Evolutionary conservation across 306 rosid species (phyloP).

Genomic region (Purshia tridentata): DNA sequence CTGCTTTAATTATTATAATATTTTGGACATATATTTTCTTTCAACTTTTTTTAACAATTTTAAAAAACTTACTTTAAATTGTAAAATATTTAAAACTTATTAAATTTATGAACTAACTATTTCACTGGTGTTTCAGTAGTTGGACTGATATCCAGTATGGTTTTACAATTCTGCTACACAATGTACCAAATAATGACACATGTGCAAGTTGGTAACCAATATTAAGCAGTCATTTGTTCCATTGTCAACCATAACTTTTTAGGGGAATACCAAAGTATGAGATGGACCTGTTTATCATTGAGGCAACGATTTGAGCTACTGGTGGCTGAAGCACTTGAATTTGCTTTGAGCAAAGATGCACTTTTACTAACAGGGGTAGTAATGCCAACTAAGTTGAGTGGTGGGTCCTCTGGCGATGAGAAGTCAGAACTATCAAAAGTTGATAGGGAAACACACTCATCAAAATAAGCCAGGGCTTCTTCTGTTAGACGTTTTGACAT

Average conservation of each 20-base stretch:
- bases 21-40: neutral
- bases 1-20: neutral
- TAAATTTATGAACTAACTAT: neutral
- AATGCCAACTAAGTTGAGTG: constrained; percentile 45
- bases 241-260: neutral
- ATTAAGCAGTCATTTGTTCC: neutral
- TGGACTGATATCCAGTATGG: neutral
- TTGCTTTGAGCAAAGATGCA: constrained; percentile 47
- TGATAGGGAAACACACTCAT: constrained; percentile 85
- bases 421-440: constrained; percentile 96
- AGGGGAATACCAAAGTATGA: neutral
- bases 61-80: neutral
- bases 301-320: constrained; percentile 25
- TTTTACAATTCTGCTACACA: neutral
- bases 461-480: constrained; percentile 93
- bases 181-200: neutral
- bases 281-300: constrained; percentile 30
- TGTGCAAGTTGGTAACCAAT: neutral
- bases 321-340: constrained; percentile 39
- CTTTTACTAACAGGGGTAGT: constrained; percentile 37
- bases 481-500: constrained; percentile 85
- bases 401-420: constrained; percentile 86
- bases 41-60: neutral
- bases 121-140: neutral
- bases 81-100: too few relatives aligned